phyloP scores from a whole-genome alignment of 306 rosid species.

The Medicago arabica region DNA sequence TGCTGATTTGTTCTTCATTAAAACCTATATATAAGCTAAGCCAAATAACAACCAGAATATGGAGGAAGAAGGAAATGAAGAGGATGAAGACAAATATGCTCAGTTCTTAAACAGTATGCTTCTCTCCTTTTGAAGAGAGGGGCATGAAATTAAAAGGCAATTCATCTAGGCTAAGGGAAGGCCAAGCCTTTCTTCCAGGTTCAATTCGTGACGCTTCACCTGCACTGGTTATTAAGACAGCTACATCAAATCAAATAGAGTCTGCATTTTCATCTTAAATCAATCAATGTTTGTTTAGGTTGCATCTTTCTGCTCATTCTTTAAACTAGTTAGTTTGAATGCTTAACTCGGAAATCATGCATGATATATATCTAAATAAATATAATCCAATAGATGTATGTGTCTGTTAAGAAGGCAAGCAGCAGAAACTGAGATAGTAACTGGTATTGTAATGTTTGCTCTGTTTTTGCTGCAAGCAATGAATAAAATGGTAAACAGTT shows the following conservation, averaged over 20 bases:
- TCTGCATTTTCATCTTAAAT: neutral
- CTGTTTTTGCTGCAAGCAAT: slow-evolving; percentile 39
- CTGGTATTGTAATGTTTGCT: slow-evolving; percentile 32
- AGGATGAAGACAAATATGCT: slow-evolving; percentile 32
- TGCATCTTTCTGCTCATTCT: slow-evolving; percentile 33
- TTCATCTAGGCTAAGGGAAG: slow-evolving; percentile 82
- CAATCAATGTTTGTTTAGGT: slow-evolving; percentile 12
- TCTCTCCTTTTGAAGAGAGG: slow-evolving; percentile 51
- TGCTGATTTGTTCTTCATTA: slow-evolving; percentile 23
- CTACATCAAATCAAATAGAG: neutral
- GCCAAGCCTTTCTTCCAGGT: slow-evolving; percentile 88
- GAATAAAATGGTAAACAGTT: slow-evolving; percentile 41
- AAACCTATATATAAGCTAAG: slow-evolving; percentile 15
- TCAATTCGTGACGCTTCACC: slow-evolving; percentile 23
- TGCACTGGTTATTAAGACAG: neutral
- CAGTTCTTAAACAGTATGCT: slow-evolving; percentile 23
- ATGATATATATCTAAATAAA: neutral
- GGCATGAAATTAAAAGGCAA: slow-evolving; percentile 59
- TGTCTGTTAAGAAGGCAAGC: slow-evolving; percentile 27
- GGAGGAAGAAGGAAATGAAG: slow-evolving; percentile 60
- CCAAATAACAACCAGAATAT: slow-evolving; percentile 32
- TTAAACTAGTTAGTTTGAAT: slow-evolving; percentile 28
- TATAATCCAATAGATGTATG: slow-evolving; percentile 4
- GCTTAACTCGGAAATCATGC: slow-evolving; percentile 19
- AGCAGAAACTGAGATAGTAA: slow-evolving; percentile 36